A percentile compares a stretch with the other conserved stretches of the same genome.
Conservation (phyloP, 148 eudicot species). For the Cornus controversa region DNA sequence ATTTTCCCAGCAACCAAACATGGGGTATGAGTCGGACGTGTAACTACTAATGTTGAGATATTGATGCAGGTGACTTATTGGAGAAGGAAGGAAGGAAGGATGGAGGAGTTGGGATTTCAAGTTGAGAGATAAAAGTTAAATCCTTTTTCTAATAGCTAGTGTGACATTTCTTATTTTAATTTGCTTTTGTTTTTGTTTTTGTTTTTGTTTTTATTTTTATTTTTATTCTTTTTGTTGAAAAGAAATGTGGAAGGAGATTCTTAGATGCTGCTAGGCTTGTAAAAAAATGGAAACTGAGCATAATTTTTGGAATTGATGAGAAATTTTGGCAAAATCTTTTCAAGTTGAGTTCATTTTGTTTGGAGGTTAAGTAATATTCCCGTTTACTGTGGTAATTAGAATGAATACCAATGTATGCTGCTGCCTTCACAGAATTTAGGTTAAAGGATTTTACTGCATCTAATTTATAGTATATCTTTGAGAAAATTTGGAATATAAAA, state of each 20-base stretch:
- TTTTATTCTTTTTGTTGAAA: background rate
- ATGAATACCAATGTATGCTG: too few relatives aligned
- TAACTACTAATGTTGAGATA: background rate
- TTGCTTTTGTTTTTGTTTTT: background rate
- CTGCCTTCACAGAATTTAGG: background rate
- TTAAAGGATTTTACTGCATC: background rate
- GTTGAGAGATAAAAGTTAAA: slow-evolving; percentile 9
- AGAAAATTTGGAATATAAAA: background rate
- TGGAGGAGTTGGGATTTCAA: slow-evolving; percentile 22
- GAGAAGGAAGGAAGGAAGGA: slow-evolving; percentile 13
- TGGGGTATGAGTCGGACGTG: background rate
- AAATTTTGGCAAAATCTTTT: background rate
- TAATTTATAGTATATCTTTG: too few relatives aligned
- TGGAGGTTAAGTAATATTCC: too few relatives aligned
- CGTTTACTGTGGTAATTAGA: too few relatives aligned
- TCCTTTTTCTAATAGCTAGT: background rate
- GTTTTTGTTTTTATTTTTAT: background rate
- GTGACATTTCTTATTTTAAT: background rate
- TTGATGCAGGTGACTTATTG: slow-evolving; percentile 12
- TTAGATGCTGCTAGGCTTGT: background rate
- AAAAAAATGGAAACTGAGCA: background rate
- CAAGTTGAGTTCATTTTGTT: too few relatives aligned
- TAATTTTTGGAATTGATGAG: background rate
- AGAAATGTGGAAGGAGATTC: background rate
- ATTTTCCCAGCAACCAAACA: slow-evolving; percentile 3